Evolutionary conservation across 129 eudicot genomes (phyloP).

Genomic region (Erigeron canadensis): DNA sequence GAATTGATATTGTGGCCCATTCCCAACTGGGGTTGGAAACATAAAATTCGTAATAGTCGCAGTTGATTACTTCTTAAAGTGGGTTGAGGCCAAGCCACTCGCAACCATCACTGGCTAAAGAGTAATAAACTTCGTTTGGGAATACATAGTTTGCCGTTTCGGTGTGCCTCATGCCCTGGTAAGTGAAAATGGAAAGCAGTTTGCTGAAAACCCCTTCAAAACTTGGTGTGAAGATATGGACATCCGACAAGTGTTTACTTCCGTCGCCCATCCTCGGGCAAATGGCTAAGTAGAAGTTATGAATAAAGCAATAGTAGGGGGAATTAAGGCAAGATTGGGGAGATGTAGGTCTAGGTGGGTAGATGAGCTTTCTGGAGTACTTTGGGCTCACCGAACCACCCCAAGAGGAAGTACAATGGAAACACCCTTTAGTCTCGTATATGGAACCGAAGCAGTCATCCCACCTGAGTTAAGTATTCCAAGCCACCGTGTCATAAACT

Average conservation of each 20-base stretch:
- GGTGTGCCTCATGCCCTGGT: not conserved
- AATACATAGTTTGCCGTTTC: not conserved
- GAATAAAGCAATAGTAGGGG: not conserved
- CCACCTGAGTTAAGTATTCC: not conserved
- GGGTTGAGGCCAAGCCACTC: not conserved
- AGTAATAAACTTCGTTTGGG: not conserved
- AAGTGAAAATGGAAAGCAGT: not conserved
- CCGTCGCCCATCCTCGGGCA: not conserved
- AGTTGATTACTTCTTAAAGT: not conserved
- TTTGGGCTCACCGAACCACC: not conserved
- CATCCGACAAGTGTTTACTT: not conserved
- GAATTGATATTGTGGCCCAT: not conserved
- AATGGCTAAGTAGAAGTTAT: not conserved
- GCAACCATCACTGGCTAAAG: not conserved
- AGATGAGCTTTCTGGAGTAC: not conserved
- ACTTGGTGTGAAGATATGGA: not conserved
- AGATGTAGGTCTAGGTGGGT: not conserved
- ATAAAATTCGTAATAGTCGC: not conserved
- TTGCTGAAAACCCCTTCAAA: not conserved
- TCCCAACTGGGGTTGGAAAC: not conserved
- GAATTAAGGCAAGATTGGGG: not conserved
- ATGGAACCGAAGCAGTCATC: not conserved
- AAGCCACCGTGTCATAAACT: not conserved
- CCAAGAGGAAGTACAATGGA: not conserved
- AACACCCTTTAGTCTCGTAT: not conserved